These are phyloP conservation scores for Amanita pallidorosea DNA, from an alignment of 768 basidiomycete species.

Conservation along the genomic window DNA sequence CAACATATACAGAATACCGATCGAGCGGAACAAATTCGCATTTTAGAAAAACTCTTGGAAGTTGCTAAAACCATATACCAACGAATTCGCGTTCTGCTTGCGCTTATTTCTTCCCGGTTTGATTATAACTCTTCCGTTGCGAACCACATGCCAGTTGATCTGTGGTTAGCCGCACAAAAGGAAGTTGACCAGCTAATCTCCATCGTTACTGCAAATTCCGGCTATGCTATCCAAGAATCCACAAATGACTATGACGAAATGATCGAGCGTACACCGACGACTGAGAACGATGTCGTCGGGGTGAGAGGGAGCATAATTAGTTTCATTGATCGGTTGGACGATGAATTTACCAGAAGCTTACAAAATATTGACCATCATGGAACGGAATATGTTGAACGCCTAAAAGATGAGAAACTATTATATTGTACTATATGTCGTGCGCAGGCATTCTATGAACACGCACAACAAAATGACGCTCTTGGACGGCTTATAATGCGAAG, in stretches of 20 bases:
- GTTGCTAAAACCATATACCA: constrained; percentile 86
- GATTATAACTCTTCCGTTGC: constrained; percentile 89
- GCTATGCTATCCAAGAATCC: constrained; percentile 79
- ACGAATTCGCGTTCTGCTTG: constrained; percentile 86
- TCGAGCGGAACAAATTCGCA: constrained; percentile 86
- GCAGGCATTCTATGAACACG: constrained; percentile 84
- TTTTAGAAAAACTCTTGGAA: constrained; percentile 77
- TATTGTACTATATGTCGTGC: constrained; percentile 91
- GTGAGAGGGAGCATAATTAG: constrained; percentile 95
- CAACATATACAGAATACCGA: constrained; percentile 72
- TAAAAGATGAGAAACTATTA: constrained; percentile 92
- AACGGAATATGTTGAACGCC: constrained; percentile 94
- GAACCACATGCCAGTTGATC: constrained; percentile 84
- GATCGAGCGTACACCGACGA: constrained; percentile 66
- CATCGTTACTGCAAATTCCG: constrained; percentile 58
- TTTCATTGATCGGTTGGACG: constrained; percentile 92
- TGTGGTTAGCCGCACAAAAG: constrained; percentile 79
- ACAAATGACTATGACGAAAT: constrained; percentile 90
- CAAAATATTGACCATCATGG: constrained; percentile 99
- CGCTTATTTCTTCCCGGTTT: constrained; percentile 89
- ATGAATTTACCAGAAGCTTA: constrained; percentile 94
- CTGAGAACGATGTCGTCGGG: constrained; percentile 65
- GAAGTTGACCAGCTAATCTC: constrained; percentile 86
- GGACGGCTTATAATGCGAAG: constrained; percentile 90
- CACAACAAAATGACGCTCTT: constrained; percentile 64